Evolutionary conservation across 257 asterid species (phyloP).

Genomic region (Nicotiana paniculata): DNA sequence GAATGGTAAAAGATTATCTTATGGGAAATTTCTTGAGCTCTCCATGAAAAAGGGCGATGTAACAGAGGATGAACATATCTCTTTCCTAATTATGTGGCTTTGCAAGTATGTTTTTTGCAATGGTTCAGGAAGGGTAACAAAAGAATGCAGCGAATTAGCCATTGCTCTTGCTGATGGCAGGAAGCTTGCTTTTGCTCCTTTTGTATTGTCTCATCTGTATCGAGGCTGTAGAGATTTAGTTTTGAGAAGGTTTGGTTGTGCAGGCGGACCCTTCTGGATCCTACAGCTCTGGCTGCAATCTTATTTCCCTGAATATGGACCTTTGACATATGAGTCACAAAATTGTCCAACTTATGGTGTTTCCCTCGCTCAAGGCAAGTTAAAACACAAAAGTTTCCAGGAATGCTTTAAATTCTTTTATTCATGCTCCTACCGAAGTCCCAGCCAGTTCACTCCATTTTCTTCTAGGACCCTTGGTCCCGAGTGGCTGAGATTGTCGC

Average conservation of each 20-base stretch:
- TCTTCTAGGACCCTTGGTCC: not conserved
- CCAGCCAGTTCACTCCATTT: not conserved
- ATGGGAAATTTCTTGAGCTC: not conserved
- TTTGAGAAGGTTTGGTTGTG: not conserved
- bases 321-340: not conserved
- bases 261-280: not conserved
- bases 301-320: not conserved
- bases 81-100: conserved; percentile 3
- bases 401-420: not conserved
- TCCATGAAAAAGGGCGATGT: not conserved
- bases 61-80: not conserved
- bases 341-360: not conserved
- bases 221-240: not conserved
- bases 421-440: not conserved
- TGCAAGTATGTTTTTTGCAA: not conserved
- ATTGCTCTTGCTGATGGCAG: not conserved
- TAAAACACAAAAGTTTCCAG: not conserved
- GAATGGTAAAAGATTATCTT: not conserved
- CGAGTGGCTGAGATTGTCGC: not conserved
- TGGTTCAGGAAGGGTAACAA: not conserved
- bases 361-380: not conserved
- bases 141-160: not conserved
- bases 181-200: not conserved
- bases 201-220: not conserved
- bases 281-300: not conserved